Conservation (phyloP, 2,329 filamentous ascomycete genomes). For the Trichoderma arundinaceum region DNA sequence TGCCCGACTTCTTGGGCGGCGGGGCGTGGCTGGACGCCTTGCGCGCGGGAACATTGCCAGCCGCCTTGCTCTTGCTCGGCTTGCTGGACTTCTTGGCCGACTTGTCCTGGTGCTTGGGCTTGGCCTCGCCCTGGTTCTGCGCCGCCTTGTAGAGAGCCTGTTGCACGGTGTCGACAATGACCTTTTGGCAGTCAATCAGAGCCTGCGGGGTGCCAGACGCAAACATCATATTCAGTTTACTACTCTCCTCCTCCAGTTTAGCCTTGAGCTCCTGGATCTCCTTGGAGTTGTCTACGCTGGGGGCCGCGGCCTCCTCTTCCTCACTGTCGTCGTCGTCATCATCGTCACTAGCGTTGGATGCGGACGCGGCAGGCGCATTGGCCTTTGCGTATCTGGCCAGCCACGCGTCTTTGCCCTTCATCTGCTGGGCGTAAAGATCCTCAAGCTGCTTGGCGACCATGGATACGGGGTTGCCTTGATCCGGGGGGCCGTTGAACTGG, state of each 20-base stretch:
- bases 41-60: conserved; percentile 46
- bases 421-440: conserved; percentile 74
- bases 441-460: conserved; percentile 74
- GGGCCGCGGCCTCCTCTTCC: conserved; percentile 52
- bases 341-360: conserved; percentile 71
- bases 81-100: conserved; percentile 62
- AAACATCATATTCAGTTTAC: conserved; percentile 60
- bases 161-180: conserved; percentile 69
- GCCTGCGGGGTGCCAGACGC: conserved; percentile 56
- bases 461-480: conserved; percentile 71
- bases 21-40: conserved; percentile 49
- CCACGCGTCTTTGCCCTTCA: conserved; percentile 81
- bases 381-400: conserved; percentile 72
- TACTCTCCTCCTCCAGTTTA: conserved; percentile 61
- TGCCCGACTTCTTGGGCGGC: conserved; percentile 46
- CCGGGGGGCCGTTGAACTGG: conserved; percentile 75
- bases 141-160: conserved; percentile 77
- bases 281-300: conserved; percentile 50
- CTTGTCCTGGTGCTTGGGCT: conserved; percentile 59
- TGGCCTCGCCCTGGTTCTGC: conserved; percentile 60
- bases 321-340: conserved; percentile 75
- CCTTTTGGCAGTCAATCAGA: conserved; percentile 62
- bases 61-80: conserved; percentile 60
- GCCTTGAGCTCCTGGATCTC: conserved; percentile 58
- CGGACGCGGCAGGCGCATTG: conserved; percentile 59